Evolutionary conservation across 2,329 filamentous ascomycete species (phyloP), one percentile per base, ranked within the genome.

Genomic region (Fusarium solani-melongenae): DNA sequence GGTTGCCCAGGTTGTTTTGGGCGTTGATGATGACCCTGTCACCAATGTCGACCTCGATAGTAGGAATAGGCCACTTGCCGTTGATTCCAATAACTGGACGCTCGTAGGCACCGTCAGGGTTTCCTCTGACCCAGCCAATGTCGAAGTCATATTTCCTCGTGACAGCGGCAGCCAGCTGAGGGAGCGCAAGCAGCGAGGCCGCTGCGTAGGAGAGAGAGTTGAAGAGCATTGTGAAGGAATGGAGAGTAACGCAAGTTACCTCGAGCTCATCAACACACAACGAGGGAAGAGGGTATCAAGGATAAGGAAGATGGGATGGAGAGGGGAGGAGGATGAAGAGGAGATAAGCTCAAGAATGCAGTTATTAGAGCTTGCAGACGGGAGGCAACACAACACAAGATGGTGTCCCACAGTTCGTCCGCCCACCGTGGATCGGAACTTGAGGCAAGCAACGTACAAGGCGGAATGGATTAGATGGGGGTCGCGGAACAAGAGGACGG

Each of bases 11-110:
- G 34, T 84, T 82, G 78, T 93, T 93, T 69, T 86, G 81, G 53
- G 89, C 84, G 65, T 90, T 89, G 72, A 92, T 83, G 62, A 92
- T 80, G 62, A 92, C 73, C 33, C 84, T 86, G 76, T 94, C 92
- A 64, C 92, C 92, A 60, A 91, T 83, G 53, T 87, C 86, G 39
- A 88, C 91, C 61, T 88, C 86, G 65, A 94, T 91, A 24, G 83
- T 82, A 2, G 94, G 93, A 61, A 92, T 88, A 1, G 93, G 94
- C 92, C 93, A 94, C 83, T 92, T 82, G 6, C 89, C 89, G 77
- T 96, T 96, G 83, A 96, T 92, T 57, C 92, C 92, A 79, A 96
- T 93, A 7, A 89, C 89, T 24, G 90, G 87, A 51, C 93, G 88
- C 29, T 88, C 85, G 63, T 87, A 87, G 24, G 71, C 69, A 58